A percentile compares a stretch with the other conserved stretches of the same genome.
Conservation (phyloP, 371 early-diverging fungal species). For the Scutellospora calospora region DNA sequence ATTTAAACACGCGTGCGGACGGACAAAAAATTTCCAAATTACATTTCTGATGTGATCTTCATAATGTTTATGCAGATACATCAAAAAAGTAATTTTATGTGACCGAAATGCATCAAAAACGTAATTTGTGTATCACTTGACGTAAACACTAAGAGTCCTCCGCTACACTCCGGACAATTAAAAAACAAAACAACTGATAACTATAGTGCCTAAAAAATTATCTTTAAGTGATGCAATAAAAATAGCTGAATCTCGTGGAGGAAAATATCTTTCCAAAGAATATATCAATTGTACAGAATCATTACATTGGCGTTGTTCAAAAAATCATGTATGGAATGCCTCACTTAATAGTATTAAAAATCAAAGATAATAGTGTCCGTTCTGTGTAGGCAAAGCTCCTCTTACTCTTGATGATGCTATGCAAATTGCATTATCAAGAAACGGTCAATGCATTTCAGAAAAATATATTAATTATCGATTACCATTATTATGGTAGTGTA, state of each 20-base stretch:
- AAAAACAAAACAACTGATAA: too few relatives aligned
- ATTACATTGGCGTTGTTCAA: constrained; percentile 2
- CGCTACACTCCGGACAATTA: too few relatives aligned
- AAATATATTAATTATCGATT: not conserved
- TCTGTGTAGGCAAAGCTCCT: not conserved
- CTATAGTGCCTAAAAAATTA: not conserved
- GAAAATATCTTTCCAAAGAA: constrained; percentile 20
- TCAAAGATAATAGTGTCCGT: not conserved
- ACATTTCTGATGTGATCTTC: too few relatives aligned
- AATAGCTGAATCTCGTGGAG: constrained; percentile 5
- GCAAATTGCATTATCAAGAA: not conserved
- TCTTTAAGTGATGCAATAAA: constrained; percentile 34
- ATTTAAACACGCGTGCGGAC: too few relatives aligned
- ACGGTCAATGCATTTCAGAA: not conserved
- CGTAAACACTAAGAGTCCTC: too few relatives aligned
- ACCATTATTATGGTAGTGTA: not conserved
- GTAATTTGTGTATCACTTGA: too few relatives aligned
- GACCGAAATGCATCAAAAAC: too few relatives aligned
- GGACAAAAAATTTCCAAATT: too few relatives aligned
- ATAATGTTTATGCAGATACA: too few relatives aligned
- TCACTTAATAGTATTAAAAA: not conserved
- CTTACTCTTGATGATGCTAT: constrained; percentile 18
- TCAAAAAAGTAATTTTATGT: too few relatives aligned
- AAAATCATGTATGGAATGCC: constrained; percentile 19
- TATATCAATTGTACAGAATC: not conserved